Evolutionary conservation across 495 filamentous ascomycete species (phyloP), one percentile per base, ranked within the genome.

Genomic region (Penicillium taxi): DNA sequence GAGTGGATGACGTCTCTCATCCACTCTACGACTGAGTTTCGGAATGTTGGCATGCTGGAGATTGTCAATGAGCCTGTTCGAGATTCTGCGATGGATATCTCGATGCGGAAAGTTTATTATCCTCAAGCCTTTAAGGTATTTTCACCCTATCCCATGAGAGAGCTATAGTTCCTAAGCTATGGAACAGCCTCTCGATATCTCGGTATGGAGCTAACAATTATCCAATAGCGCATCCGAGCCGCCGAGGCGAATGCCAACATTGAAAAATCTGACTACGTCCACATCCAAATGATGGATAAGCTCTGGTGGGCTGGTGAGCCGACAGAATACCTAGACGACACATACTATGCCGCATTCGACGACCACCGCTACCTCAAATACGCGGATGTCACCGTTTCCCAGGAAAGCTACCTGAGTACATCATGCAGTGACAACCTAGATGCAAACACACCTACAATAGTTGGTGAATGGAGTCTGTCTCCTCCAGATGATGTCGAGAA

Each of bases 21-120:
- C 39, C 76, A 80, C 44, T 61, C 54, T 3, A 72, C 71, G 44
- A 31, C 46, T 26, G 67, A 66, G 22, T 74, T 70, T 47, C 44
- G 61, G 22, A 74, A 64, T n/a, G 75, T 80, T 31, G 76, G 78
- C 18, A 75, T 74, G 58, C 41, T 81, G 8, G 64, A 77, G 38
- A 52, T 80, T 15, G 56, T 81, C 24, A 81, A 81, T 54, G 77
- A 81, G 59, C 78, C 78, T 3, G 42, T 67, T 3, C 60, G 66
- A 37, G 43, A 59, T 22, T 42, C 35, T 29, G 53, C 42, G 35
- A 37, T 59, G 21, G 47, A 48, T 2, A 26, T 47, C 11, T 50
- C 55, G 4, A 52, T 75, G 53, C 43, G 58, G 20, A 42, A 53
- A 7, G 50, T 48, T 2, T 75, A 56, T 52, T 73, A 76, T 39